These are phyloP conservation scores for Forsythia suspensa DNA, from an alignment of 257 asterid genomes.

Conservation along the genomic window DNA sequence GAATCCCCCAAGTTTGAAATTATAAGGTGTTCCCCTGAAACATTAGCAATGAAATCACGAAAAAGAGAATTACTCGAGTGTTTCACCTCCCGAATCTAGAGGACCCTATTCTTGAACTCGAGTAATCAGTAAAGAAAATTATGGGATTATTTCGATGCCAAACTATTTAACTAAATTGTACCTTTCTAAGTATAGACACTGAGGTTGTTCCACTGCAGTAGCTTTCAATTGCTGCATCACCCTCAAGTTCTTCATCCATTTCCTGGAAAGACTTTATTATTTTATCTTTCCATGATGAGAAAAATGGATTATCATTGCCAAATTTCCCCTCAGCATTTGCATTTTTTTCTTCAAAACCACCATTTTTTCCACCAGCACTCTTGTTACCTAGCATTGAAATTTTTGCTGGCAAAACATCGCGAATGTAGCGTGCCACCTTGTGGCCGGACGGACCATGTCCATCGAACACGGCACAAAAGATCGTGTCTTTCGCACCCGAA, in stretches of 20 bases:
- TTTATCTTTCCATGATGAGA: conserved; percentile 56
- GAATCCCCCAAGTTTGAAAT: conserved; percentile 84
- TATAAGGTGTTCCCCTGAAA: conserved; percentile 73
- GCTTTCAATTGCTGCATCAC: conserved; percentile 54
- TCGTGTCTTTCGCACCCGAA: conserved; percentile 64
- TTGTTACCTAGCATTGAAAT: conserved; percentile 41
- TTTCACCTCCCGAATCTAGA: no score
- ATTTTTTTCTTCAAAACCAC: no score
- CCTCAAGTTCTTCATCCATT: conserved; percentile 68
- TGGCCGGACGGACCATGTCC: conserved; percentile 96
- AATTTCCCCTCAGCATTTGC: not conserved
- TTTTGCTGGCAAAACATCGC: conserved; percentile 67
- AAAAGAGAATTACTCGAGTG: not conserved
- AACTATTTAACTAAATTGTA: conserved; percentile 17
- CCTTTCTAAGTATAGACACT: conserved; percentile 73
- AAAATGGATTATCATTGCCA: conserved; percentile 32
- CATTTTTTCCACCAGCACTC: not conserved
- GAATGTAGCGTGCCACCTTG: conserved; percentile 68
- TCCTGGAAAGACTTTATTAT: conserved; percentile 53
- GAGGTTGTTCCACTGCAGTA: conserved; percentile 87
- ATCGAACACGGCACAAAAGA: conserved; percentile 78
- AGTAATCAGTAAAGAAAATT: not conserved
- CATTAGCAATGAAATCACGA: not conserved
- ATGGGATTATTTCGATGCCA: not conserved
- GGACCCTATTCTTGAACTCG: no score